Evolutionary conservation across 164 flowering plant genomes (phyloP).

Genomic region (Chimonanthus praecox): DNA sequence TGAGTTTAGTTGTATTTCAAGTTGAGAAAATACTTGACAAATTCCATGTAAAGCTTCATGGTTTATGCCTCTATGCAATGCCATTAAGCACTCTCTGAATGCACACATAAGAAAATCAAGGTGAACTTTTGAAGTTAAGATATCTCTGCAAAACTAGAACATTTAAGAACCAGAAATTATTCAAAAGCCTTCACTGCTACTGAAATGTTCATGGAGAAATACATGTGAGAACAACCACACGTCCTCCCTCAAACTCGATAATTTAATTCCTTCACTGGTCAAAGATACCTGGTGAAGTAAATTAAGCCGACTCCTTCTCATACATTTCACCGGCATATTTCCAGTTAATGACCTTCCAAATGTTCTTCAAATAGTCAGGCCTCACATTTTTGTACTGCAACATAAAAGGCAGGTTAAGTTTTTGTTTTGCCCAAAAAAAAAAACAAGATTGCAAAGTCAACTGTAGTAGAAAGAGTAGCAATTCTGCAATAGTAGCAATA

Average conservation of each 20-base stretch:
- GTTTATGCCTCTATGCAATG: neutral
- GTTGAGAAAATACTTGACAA: neutral
- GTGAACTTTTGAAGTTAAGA: neutral
- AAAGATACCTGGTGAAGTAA: neutral
- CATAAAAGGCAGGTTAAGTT: neutral
- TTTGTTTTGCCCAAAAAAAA: too few species aligned
- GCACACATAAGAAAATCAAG: neutral
- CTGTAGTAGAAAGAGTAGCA: too few species aligned
- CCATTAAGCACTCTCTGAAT: neutral
- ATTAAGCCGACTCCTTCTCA: slow-evolving; percentile 49
- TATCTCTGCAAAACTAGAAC: neutral
- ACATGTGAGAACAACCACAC: neutral
- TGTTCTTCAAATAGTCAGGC: slow-evolving; percentile 86
- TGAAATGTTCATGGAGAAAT: neutral
- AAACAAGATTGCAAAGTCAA: neutral
- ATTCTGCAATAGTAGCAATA: too few species aligned
- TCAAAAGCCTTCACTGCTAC: too few species aligned
- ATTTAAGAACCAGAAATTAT: neutral
- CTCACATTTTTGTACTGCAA: slow-evolving; percentile 95
- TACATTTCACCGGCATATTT: slow-evolving; percentile 64
- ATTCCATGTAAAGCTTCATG: neutral
- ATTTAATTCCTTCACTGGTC: neutral
- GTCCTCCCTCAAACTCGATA: neutral
- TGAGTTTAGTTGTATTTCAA: too few species aligned
- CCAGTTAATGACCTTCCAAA: slow-evolving; percentile 96